phyloP scores from a whole-genome alignment of 495 filamentous ascomycete genomes.

The Daldinia bambusicola region DNA sequence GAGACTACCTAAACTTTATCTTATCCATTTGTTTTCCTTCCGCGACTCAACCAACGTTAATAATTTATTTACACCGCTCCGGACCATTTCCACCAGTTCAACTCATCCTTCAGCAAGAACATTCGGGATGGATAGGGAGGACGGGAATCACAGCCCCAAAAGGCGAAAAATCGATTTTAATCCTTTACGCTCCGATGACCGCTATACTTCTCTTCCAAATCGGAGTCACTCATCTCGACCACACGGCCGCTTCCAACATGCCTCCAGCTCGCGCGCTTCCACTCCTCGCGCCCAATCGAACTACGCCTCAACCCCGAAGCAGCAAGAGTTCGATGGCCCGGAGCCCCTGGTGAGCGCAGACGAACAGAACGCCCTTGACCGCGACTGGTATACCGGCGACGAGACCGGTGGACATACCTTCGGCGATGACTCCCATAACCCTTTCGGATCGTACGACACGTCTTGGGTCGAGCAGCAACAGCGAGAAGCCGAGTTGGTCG shows the following conservation, averaged over 20 bases:
- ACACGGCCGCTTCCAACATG: constrained; percentile 48
- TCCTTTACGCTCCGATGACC: constrained; percentile 64
- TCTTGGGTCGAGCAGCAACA: constrained; percentile 75
- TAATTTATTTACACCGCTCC: constrained; percentile 4
- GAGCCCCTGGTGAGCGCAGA: constrained; percentile 59
- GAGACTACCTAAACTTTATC: constrained; percentile 4
- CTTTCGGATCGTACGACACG: constrained; percentile 68
- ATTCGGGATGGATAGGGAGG: constrained; percentile 51
- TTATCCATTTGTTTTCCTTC: constrained; percentile 23
- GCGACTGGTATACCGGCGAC: constrained; percentile 87
- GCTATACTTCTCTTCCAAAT: constrained; percentile 66
- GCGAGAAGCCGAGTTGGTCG: constrained; percentile 72
- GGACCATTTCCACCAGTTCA: background rate
- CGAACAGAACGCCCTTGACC: constrained; percentile 74
- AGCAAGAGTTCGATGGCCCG: constrained; percentile 64
- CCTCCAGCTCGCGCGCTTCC: constrained; percentile 51
- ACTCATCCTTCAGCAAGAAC: constrained; percentile 25
- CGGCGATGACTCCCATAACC: constrained; percentile 75
- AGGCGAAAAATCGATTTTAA: constrained; percentile 70
- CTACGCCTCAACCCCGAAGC: constrained; percentile 59
- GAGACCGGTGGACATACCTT: constrained; percentile 76
- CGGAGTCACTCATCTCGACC: constrained; percentile 54
- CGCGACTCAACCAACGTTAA: background rate
- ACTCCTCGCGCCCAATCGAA: constrained; percentile 62
- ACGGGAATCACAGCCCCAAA: constrained; percentile 66